These are phyloP conservation scores for Trichocladium uniseriatum DNA, from an alignment of 495 filamentous ascomycete species.

Conservation along the genomic window DNA sequence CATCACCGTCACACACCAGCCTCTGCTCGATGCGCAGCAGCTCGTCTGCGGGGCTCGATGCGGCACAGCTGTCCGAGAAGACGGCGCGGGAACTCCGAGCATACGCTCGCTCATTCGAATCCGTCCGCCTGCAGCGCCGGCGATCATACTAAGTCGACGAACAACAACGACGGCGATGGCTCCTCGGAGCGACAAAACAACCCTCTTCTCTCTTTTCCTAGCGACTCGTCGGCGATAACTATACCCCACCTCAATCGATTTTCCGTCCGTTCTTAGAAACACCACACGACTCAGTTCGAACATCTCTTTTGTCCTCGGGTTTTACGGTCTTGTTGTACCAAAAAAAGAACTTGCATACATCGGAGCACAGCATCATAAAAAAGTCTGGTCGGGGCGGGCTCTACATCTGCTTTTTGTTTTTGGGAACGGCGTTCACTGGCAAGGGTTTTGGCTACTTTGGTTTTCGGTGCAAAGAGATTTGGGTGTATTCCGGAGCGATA, in stretches of 20 bases:
- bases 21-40: conserved; percentile 68
- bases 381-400: conserved; percentile 24
- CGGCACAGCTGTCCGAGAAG: conserved; percentile 57
- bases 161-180: neutral
- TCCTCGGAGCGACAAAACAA: neutral
- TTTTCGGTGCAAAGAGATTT: conserved; percentile 14
- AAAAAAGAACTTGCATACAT: conserved; percentile 39
- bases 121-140: conserved; percentile 49
- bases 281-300: conserved; percentile 19
- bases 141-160: conserved; percentile 35
- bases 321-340: conserved; percentile 36
- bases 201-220: conserved; percentile 17
- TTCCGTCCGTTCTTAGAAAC: conserved; percentile 8
- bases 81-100: conserved; percentile 70
- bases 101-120: conserved; percentile 84
- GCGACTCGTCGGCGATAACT: conserved; percentile 13
- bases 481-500: conserved; percentile 27
- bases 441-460: conserved; percentile 16
- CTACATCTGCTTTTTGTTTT: conserved; percentile 25
- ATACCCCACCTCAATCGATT: conserved; percentile 32
- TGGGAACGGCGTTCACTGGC: conserved; percentile 24
- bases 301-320: conserved; percentile 28
- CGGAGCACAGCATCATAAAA: conserved; percentile 46
- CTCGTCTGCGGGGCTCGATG: conserved; percentile 44
- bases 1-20: conserved; percentile 78